A percentile compares a stretch with the other conserved stretches of the same genome.
phyloP scores from a whole-genome alignment of 805 yeast genomes.

The Metschnikowia continentalis region DNA sequence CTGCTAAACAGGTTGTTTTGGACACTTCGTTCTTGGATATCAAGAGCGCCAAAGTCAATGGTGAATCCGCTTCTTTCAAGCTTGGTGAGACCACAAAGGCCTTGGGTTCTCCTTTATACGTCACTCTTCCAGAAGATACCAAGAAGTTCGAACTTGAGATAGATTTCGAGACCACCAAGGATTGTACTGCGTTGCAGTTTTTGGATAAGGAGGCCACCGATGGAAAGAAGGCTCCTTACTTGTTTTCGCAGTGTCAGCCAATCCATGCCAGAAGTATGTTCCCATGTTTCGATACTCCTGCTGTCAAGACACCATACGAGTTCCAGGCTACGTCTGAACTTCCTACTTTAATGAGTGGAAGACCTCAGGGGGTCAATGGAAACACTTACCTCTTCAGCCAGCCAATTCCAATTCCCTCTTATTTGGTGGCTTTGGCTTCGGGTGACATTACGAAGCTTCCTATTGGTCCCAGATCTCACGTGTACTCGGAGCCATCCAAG shows the following conservation, averaged over 20 bases:
- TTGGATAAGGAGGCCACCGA: constrained; percentile 68
- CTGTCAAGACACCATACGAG: constrained; percentile 63
- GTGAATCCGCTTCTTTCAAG: constrained; percentile 23
- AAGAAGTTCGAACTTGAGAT: constrained; percentile 32
- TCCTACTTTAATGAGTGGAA: constrained; percentile 74
- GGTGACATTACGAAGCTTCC: constrained; percentile 66
- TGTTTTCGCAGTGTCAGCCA: constrained; percentile 89
- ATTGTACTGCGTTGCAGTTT: constrained; percentile 86
- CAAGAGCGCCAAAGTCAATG: constrained; percentile 42
- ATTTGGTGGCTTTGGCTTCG: constrained; percentile 77
- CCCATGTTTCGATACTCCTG: constrained; percentile 90
- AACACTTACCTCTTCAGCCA: constrained; percentile 55
- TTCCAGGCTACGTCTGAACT: constrained; percentile 58
- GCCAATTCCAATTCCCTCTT: constrained; percentile 80
- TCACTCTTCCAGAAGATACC: constrained; percentile 18
- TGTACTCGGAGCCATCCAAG: constrained; percentile 71
- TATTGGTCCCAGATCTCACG: constrained; percentile 84
- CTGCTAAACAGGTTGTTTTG: constrained; percentile 42
- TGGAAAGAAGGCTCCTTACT: constrained; percentile 63
- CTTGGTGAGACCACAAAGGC: constrained; percentile 46
- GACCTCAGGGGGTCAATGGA: constrained; percentile 24
- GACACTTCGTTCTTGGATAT: constrained; percentile 67
- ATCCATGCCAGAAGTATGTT: constrained; percentile 84
- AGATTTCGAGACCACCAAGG: constrained; percentile 63
- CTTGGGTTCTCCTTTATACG: constrained; percentile 53